Evolutionary conservation across 2,329 filamentous ascomycete genomes (phyloP).

Genomic region (Cordyceps tenuipes): DNA sequence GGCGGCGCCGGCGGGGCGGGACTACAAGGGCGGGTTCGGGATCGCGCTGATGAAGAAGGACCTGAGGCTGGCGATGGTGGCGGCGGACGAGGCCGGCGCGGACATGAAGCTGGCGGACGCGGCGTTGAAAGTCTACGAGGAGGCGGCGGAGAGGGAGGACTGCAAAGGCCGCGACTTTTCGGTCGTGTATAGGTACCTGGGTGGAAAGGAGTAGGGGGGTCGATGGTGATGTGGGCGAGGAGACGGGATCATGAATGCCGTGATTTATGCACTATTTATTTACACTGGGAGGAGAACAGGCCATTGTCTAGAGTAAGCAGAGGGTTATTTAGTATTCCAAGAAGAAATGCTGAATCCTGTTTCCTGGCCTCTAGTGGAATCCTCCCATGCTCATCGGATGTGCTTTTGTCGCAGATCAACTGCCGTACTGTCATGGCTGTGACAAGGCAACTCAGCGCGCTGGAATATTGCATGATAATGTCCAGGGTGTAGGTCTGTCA

Average conservation of each 20-base stretch:
- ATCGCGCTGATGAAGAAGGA: conserved; percentile 77
- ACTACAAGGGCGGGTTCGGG: conserved; percentile 71
- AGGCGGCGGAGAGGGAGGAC: conserved; percentile 50
- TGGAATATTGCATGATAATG: too few relatives aligned
- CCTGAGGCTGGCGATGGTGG: conserved; percentile 62
- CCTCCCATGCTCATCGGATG: too few relatives aligned
- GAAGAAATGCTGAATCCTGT: too few relatives aligned
- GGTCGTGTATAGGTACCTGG: conserved; percentile 67
- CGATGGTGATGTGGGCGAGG: too few relatives aligned
- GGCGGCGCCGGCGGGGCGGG: conserved; percentile 64
- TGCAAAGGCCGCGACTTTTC: conserved; percentile 71
- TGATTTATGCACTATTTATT: background rate
- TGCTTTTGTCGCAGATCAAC: too few relatives aligned
- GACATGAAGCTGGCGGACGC: conserved; percentile 55
- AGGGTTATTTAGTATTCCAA: too few relatives aligned
- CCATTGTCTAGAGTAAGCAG: too few relatives aligned
- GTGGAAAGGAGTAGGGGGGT: conserved; percentile 38
- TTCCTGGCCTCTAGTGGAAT: too few relatives aligned
- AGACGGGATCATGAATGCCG: background rate
- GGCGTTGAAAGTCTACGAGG: conserved; percentile 60
- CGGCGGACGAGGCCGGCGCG: conserved; percentile 59
- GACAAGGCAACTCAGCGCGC: too few relatives aligned
- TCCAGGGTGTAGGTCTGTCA: too few relatives aligned
- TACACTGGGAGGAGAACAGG: too few relatives aligned
- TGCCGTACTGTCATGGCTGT: too few relatives aligned